Evolutionary conservation across 2,329 filamentous ascomycete species (phyloP).

Genomic region (Diaporthe amygdali): DNA sequence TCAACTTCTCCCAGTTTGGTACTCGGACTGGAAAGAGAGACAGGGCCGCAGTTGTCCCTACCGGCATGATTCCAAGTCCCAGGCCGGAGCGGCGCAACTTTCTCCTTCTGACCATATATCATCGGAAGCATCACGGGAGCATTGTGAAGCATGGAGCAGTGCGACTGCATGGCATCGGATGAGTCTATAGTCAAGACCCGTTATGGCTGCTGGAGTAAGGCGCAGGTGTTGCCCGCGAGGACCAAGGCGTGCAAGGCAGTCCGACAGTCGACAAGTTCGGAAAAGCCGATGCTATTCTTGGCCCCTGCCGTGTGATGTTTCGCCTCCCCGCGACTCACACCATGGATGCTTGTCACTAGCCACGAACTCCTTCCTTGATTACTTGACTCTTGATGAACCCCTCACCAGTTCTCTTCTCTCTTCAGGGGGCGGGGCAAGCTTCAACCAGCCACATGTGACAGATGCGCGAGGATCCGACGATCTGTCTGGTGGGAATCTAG

Average conservation of each 20-base stretch:
- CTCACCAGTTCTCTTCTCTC: not conserved
- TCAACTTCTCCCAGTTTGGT: not conserved
- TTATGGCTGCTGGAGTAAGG: not conserved
- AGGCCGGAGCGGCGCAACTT: not conserved
- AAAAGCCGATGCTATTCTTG: slow-evolving; percentile 9
- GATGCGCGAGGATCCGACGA: not conserved
- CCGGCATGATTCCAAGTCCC: not conserved
- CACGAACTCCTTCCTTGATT: not conserved
- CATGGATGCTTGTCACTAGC: not conserved
- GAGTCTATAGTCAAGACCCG: not conserved
- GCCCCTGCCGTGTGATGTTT: slow-evolving; percentile 6
- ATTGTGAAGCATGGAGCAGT: not conserved
- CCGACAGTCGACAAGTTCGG: not conserved
- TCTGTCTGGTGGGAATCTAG: not conserved
- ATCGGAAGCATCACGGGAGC: not conserved
- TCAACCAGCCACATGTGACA: not conserved
- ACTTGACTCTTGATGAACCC: not conserved
- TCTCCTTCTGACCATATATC: not conserved
- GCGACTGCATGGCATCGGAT: not conserved
- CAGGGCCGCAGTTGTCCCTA: not conserved
- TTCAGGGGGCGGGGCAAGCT: not conserved
- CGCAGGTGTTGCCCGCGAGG: not conserved
- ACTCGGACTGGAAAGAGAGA: not conserved
- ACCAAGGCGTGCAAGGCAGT: not conserved
- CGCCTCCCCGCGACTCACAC: not conserved